phyloP scores from a whole-genome alignment of 176 grass and related monocot genomes.

The Themeda triandra region DNA sequence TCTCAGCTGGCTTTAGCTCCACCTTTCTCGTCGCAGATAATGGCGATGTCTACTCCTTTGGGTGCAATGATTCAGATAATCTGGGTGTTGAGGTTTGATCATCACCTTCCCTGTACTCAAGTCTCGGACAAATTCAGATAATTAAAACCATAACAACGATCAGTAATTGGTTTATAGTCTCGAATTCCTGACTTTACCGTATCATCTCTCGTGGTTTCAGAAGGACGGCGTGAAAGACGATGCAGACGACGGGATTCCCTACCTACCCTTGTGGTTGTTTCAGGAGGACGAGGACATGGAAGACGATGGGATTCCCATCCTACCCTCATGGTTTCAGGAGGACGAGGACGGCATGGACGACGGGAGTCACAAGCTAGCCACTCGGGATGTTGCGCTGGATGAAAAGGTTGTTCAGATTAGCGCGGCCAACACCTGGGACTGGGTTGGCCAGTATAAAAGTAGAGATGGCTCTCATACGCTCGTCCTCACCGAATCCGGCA shows the following conservation, averaged over 20 bases:
- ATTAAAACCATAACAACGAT: too few species aligned
- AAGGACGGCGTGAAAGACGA: too few species aligned
- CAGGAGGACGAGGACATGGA: too few species aligned
- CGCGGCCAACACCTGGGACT: conserved; percentile 39
- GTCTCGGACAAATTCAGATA: too few species aligned
- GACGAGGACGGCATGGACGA: too few species aligned
- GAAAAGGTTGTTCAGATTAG: conserved; percentile 52
- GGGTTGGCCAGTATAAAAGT: not conserved
- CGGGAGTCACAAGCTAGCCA: conserved; percentile 31
- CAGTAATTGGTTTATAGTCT: too few species aligned
- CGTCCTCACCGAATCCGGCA: conserved; percentile 49
- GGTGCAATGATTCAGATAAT: conserved; percentile 2
- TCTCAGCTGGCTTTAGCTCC: conserved; percentile 39
- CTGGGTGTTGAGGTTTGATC: conserved; percentile 45
- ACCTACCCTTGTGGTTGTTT: too few species aligned
- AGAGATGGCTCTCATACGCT: conserved; percentile 12
- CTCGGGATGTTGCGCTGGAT: conserved; percentile 12
- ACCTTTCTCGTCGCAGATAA: conserved; percentile 50
- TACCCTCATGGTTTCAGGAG: conserved; percentile 32
- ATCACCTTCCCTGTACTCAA: not conserved
- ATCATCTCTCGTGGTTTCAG: conserved; percentile 20
- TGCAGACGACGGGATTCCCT: too few species aligned
- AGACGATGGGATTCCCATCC: too few species aligned
- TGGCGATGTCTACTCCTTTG: conserved; percentile 57
- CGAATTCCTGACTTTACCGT: too few species aligned